These are phyloP conservation scores for Cercospora canescens DNA, from an alignment of 2,329 filamentous ascomycete species.

Conservation along the genomic window DNA sequence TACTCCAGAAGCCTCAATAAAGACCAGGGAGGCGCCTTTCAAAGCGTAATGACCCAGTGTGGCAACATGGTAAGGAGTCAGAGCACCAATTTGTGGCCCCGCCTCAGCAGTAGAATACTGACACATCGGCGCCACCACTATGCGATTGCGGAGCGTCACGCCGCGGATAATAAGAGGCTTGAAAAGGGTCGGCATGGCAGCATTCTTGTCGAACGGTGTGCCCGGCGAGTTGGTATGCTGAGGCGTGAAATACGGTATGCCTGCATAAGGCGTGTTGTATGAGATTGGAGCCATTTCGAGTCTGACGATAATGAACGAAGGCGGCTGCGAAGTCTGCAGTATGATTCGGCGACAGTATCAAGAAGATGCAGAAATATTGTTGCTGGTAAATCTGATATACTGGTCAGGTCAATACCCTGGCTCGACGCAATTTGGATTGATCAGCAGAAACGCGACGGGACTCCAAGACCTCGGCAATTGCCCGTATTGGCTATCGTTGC, in stretches of 20 bases:
- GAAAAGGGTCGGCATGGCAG: conserved; percentile 59
- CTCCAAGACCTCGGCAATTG: not conserved
- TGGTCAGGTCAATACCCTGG: not conserved
- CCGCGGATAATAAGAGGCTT: conserved; percentile 57
- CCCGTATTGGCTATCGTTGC: not conserved
- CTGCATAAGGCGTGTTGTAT: conserved; percentile 43
- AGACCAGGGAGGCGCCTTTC: conserved; percentile 70
- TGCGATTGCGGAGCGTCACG: conserved; percentile 63
- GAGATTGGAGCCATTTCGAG: conserved; percentile 25
- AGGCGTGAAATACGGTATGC: conserved; percentile 51
- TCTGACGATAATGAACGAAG: not conserved
- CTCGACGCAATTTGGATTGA: not conserved
- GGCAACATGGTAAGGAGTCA: conserved; percentile 78
- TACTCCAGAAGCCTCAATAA: conserved; percentile 78
- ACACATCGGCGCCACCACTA: conserved; percentile 64
- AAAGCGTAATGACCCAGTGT: conserved; percentile 78
- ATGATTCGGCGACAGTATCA: not conserved
- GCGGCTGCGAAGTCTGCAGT: not conserved
- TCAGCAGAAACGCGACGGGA: not conserved
- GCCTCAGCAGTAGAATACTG: conserved; percentile 65
- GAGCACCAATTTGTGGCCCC: conserved; percentile 57
- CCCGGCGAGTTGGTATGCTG: conserved; percentile 45
- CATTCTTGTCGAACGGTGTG: conserved; percentile 46
- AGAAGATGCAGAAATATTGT: not conserved
- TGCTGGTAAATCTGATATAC: not conserved